Conservation (phyloP, 2,329 filamentous ascomycete genomes). For the Botrytis cinerea region DNA sequence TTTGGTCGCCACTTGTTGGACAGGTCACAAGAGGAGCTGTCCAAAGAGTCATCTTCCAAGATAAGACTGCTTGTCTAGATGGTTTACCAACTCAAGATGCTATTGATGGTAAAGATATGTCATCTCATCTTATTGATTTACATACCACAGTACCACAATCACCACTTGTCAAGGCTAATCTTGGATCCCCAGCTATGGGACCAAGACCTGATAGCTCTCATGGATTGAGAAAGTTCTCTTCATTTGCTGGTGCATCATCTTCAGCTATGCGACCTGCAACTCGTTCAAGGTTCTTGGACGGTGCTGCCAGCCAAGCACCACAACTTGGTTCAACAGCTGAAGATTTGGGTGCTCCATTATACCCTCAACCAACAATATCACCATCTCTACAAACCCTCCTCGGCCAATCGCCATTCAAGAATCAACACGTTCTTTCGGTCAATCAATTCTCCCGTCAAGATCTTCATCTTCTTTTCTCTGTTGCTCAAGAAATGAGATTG, state of each 20-base stretch:
- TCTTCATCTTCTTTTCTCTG: conserved; percentile 90
- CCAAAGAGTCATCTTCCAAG: conserved; percentile 74
- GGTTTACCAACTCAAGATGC: conserved; percentile 60
- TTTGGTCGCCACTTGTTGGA: conserved; percentile 73
- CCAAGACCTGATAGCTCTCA: conserved; percentile 43
- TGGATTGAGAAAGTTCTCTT: conserved; percentile 42
- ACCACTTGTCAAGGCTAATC: conserved; percentile 55
- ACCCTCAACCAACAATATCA: conserved; percentile 53
- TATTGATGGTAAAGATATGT: conserved; percentile 73
- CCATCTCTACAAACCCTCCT: conserved; percentile 72
- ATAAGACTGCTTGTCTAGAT: conserved; percentile 74
- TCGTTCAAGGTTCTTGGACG: conserved; percentile 44
- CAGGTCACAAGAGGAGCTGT: conserved; percentile 69
- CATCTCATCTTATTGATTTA: conserved; percentile 55
- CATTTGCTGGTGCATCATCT: conserved; percentile 37
- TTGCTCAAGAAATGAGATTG: conserved; percentile 96
- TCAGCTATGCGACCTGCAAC: conserved; percentile 42
- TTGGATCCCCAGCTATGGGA: conserved; percentile 37
- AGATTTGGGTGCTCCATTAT: conserved; percentile 50
- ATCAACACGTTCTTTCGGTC: conserved; percentile 87
- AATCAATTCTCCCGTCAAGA: conserved; percentile 86
- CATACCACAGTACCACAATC: conserved; percentile 52
- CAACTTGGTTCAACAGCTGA: conserved; percentile 45
- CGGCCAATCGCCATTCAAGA: conserved; percentile 81
- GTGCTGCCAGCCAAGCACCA: conserved; percentile 37